Evolutionary conservation across 495 filamentous ascomycete species (phyloP).

Genomic region (Xylaria flabelliformis): DNA sequence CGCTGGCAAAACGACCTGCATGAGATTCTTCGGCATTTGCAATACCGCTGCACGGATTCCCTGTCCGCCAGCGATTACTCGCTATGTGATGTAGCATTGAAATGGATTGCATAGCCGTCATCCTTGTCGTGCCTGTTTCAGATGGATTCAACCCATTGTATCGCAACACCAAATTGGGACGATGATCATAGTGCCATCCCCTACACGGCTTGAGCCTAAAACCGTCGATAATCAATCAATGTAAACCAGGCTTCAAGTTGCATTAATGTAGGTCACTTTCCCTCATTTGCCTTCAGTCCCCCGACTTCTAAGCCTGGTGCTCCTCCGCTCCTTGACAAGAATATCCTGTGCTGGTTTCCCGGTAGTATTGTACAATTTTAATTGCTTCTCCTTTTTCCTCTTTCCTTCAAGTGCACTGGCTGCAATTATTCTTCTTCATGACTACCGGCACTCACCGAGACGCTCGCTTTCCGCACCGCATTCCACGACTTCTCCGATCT

Average conservation of each 20-base stretch:
- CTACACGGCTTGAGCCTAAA: conserved; percentile 17
- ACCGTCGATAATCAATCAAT: conserved; percentile 32
- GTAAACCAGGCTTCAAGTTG: conserved; percentile 31
- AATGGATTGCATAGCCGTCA: conserved; percentile 14
- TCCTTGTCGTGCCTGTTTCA: conserved; percentile 36
- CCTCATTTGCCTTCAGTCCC: conserved; percentile 31
- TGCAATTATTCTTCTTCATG: conserved; percentile 33
- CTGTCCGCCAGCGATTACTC: not conserved
- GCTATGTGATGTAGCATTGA: not conserved
- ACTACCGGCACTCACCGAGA: conserved; percentile 37
- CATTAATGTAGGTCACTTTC: conserved; percentile 31
- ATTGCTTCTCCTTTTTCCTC: conserved; percentile 30
- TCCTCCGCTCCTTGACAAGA: conserved; percentile 31
- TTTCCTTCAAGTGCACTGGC: conserved; percentile 30
- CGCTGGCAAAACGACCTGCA: conserved; percentile 20
- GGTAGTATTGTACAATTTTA: conserved; percentile 7
- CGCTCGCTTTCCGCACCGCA: conserved; percentile 37
- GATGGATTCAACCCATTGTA: conserved; percentile 33
- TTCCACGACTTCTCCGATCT: conserved; percentile 27
- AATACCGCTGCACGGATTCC: conserved; percentile 8
- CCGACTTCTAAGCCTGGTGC: conserved; percentile 36
- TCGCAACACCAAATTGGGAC: conserved; percentile 28
- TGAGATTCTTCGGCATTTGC: conserved; percentile 11
- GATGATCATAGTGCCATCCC: conserved; percentile 31
- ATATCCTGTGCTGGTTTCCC: conserved; percentile 7